A percentile compares a stretch with the other conserved stretches of the same genome.
These are phyloP conservation scores for Didymella segeticola DNA, from an alignment of 2,329 filamentous ascomycete genomes.

Conservation along the genomic window DNA sequence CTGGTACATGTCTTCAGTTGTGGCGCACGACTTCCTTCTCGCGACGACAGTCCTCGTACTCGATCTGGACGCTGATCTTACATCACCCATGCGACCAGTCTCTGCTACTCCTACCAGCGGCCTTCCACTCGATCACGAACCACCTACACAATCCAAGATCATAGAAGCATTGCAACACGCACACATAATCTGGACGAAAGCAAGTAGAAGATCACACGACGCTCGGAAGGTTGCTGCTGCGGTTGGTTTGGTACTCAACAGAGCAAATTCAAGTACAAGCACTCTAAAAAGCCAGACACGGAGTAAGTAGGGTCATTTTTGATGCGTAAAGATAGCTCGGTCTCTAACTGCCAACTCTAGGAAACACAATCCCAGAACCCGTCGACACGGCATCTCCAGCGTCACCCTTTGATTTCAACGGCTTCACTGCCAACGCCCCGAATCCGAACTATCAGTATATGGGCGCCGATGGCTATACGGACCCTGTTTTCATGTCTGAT, in stretches of 20 bases:
- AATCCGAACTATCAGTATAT: slow-evolving; percentile 6
- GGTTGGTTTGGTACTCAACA: slow-evolving; percentile 36
- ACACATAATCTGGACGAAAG: slow-evolving; percentile 34
- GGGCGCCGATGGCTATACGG: slow-evolving; percentile 13
- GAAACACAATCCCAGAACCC: slow-evolving; percentile 1
- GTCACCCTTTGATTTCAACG: slow-evolving; percentile 26
- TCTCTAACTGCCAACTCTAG: slow-evolving; percentile 6
- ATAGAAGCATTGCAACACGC: slow-evolving; percentile 29
- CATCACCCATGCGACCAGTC: slow-evolving; percentile 19
- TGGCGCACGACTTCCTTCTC: slow-evolving; percentile 56
- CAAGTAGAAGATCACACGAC: slow-evolving; percentile 38
- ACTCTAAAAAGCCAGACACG: background rate
- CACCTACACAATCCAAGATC: slow-evolving; percentile 35
- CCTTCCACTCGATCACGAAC: slow-evolving; percentile 26
- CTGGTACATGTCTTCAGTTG: slow-evolving; percentile 54
- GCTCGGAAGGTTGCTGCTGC: slow-evolving; percentile 40
- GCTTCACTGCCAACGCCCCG: slow-evolving; percentile 9
- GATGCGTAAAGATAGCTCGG: background rate
- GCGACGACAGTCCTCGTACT: slow-evolving; percentile 57
- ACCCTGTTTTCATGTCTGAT: slow-evolving; percentile 27
- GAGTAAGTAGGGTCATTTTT: slow-evolving; percentile 11
- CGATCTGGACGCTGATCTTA: slow-evolving; percentile 47
- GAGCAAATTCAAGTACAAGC: slow-evolving; percentile 17
- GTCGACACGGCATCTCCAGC: slow-evolving; percentile 13
- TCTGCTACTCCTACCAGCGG: slow-evolving; percentile 6